phyloP scores from a whole-genome alignment of 495 filamentous ascomycete genomes.

The Haplographium delicatum region DNA sequence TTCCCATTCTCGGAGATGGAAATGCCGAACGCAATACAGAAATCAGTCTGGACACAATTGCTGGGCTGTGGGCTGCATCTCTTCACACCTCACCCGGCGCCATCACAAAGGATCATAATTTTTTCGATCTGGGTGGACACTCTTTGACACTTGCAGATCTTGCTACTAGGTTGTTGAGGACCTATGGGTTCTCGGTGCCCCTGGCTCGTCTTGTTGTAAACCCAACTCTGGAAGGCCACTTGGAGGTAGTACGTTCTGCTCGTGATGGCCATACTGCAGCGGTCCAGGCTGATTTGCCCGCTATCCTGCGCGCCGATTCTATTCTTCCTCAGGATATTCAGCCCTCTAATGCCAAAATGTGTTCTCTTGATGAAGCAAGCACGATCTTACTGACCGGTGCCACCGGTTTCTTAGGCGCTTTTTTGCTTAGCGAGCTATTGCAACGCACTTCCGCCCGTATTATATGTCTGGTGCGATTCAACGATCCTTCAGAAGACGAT shows the following conservation, averaged over 20 bases:
- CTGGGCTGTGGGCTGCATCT: slow-evolving; percentile 53
- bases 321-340: slow-evolving; percentile 54
- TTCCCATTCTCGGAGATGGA: slow-evolving; percentile 22
- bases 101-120: slow-evolving; percentile 57
- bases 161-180: slow-evolving; percentile 48
- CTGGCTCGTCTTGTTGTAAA: slow-evolving; percentile 58
- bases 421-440: slow-evolving; percentile 34
- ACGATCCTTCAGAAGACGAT: slow-evolving; percentile 48
- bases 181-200: slow-evolving; percentile 57
- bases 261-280: slow-evolving; percentile 61
- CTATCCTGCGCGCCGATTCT: slow-evolving; percentile 53
- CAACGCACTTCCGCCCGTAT: slow-evolving; percentile 55
- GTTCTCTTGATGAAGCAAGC: slow-evolving; percentile 49
- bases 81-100: slow-evolving; percentile 47
- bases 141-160: slow-evolving; percentile 63
- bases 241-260: slow-evolving; percentile 51
- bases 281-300: slow-evolving; percentile 59
- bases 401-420: slow-evolving; percentile 38
- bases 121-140: slow-evolving; percentile 68
- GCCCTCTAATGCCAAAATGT: slow-evolving; percentile 38
- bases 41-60: slow-evolving; percentile 50
- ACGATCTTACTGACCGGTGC: slow-evolving; percentile 41
- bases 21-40: slow-evolving; percentile 21
- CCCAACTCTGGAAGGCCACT: slow-evolving; percentile 55
- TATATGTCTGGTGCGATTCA: slow-evolving; percentile 62